Base-by-base conservation (phyloP, 305 asterid genomes). In the Fraxinus nigra region DNA sequence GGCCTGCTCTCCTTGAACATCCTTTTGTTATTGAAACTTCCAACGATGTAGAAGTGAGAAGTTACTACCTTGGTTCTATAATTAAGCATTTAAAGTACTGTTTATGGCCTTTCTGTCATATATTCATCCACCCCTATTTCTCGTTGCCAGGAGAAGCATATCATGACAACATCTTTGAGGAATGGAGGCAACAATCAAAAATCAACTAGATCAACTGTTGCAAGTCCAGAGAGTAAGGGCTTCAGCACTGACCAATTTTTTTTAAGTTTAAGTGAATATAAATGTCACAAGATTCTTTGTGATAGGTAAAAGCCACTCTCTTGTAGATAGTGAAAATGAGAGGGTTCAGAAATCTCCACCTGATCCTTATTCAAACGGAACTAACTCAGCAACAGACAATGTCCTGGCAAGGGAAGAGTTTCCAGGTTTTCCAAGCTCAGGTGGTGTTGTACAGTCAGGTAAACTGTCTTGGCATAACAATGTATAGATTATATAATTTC, bases 1-100 rank as follows among this genome's bases (percentile, higher is more conserved):
- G 99, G 98, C 99, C 98, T 81, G 92, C 94, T 83, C 99, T 97
- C 89, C 97, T 95, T 80, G 98, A 95, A 81, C 98, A 97, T 90
- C 98, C 98, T 81, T 97, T 95, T 86, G 96, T 97, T 76, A 88
- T 88, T 85, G 98, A 93, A 81, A 83, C 87, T 79, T 75, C 76
- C 67, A 84, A 87, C 72, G 90, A 93, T 84, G 77, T 84, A 83
- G 94, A 87, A 48, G 91, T 90, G 81, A 89, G 92, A 89, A 51
- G 40, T 43, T 81, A 81, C 40, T 70, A 79, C 69, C 24, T 40
- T 82, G 37, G 70, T 78, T 72, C 48, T 79, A 38, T 32, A 61
- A 54, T 72, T 78, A 70, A 59, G 69, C 56, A 76, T 84, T 78
- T 69, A 70, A 51, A 56, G 54, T 80, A 37, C 78, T 78, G 79